Base-by-base conservation (phyloP, 2,329 filamentous ascomycete genomes). In the Amylocarpus encephaloides region DNA sequence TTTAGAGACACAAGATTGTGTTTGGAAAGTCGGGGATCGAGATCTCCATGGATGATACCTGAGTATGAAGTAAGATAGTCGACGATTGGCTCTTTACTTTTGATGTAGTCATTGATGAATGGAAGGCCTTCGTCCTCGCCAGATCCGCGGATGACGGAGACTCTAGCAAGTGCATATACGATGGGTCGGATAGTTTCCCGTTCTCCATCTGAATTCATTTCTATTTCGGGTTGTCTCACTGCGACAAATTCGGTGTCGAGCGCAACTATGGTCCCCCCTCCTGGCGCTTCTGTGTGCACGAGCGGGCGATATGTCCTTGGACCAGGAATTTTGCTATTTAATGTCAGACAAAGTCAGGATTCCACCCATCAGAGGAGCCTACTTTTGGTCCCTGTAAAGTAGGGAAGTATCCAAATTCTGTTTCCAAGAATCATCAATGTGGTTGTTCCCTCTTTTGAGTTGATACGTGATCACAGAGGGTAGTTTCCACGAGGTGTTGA, bases 101-200 rank as follows among this genome's bases (percentile, higher is more conserved):
- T 83, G 55, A 98, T 95, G 67, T 98, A 98, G 69, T 98, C 93
- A 64, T 98, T 93, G 56, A 98, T 94, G 64, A 97, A 97, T 0
- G 93, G 88, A 0, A 85, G 68, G 0, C 90, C 90, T 66, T 94
- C 88, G 35, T 85, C 73, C 56, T 84, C 77, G 16, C 90, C 92
- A 46, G 79, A 72, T 7, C 91, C 91, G 19, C 94, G 82, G 11
- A 97, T 78, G 1, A 96, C 89, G 0, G 91, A 97, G 1, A 94
- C 89, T 53, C 93, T 82, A n/a, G 92, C 93, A 11, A 98, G 79
- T 0, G 91, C 92, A 59, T 93, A 88, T 29, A 91, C 89, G 55
- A 86, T 91, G 0, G 93, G 93, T 1, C 92, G 81, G 36, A 97
- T 93, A 12, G 91, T 95, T 64, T 94, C 90, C 44, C 90, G 84